Evolutionary conservation across 345 rosid species (phyloP), one percentile per base, ranked within the genome.

Genomic region (Cardamine chenopodiifolia): DNA sequence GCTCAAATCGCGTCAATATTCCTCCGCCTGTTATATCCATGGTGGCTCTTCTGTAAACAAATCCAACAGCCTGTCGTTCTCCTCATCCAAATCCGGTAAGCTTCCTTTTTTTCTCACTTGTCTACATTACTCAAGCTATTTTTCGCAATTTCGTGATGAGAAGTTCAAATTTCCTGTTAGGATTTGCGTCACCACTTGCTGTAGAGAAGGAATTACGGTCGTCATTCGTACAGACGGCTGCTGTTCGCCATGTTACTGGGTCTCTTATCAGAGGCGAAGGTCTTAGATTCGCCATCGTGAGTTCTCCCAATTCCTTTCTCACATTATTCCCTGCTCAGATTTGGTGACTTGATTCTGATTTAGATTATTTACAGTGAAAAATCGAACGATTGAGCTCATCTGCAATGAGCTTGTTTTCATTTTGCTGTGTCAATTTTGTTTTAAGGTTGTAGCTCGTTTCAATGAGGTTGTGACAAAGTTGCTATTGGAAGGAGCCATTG

Each of bases 381-480:
- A 34, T 35, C 2, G 13, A 28, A 71, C 12, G 7, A 0, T 57
- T 66, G 63, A 18, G 54, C 40, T 71, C 8, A 1, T 3, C 28
- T 50, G 25, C 6, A 18, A 2, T 62, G 55, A 23, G 28, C 26
- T 61, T 44, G 47, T 1, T 12, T 53, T 75, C 48, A 26, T 25
- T 10, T 13, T 64, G 19, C 2, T 20, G 4, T 34, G 18, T 61
- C 19, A 45, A 34, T 15, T 2, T 40, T 15, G 31, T 26, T 34
- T 35, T 3, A 71, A 95, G 99, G 98, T 92, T 70, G 93, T 95
- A n/a, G 97, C 98, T 10, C 83, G 99, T 75, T 95, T 92, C 81
- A 92, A 92, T 76, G 99, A 95, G 83, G 82, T 95, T 53, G 91
- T 95, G 68, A 96, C 99, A 0, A 90, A 70, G 83, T 85, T 31